Conservation (phyloP, 192 early-diverging fungal genomes). For the Coemansia sp. region DNA sequence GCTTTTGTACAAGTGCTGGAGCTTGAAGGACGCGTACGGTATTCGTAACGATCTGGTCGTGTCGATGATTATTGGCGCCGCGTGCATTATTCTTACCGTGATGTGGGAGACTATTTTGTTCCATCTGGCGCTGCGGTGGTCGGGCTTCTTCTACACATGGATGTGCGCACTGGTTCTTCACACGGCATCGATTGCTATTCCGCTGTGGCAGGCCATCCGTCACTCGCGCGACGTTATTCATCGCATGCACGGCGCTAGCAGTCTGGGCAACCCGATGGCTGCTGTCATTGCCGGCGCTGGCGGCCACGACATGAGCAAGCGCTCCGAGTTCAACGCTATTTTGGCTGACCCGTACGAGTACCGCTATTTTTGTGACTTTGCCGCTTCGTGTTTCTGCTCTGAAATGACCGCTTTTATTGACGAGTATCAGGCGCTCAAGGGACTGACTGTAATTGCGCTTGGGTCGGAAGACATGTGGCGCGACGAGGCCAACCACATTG, state of each 20-base stretch:
- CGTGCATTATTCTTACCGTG: conserved; percentile 21
- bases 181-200: conserved; percentile 27
- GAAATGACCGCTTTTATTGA: conserved; percentile 50
- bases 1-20: conserved; percentile 34
- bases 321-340: conserved; percentile 41
- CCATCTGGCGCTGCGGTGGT: conserved; percentile 23
- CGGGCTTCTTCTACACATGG: conserved; percentile 48
- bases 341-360: conserved; percentile 46
- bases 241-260: conserved; percentile 38
- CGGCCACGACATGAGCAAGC: conserved; percentile 21
- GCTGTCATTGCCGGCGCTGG: conserved; percentile 33
- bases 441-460: conserved; percentile 27
- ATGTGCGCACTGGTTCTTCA: conserved; percentile 23
- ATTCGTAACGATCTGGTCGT: conserved; percentile 44
- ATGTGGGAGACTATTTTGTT: conserved; percentile 34
- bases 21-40: conserved; percentile 42
- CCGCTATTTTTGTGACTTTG: conserved; percentile 50
- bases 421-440: conserved; percentile 50
- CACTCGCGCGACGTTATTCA: conserved; percentile 40
- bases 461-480: conserved; percentile 43
- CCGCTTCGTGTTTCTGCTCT: conserved; percentile 52
- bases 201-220: conserved; percentile 27
- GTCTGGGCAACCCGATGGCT: conserved; percentile 26
- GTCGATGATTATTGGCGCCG: conserved; percentile 18
- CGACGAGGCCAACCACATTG: conserved; percentile 36